These are phyloP conservation scores for Venturia oleaginea DNA, from an alignment of 2,329 filamentous ascomycete species.

Conservation along the genomic window DNA sequence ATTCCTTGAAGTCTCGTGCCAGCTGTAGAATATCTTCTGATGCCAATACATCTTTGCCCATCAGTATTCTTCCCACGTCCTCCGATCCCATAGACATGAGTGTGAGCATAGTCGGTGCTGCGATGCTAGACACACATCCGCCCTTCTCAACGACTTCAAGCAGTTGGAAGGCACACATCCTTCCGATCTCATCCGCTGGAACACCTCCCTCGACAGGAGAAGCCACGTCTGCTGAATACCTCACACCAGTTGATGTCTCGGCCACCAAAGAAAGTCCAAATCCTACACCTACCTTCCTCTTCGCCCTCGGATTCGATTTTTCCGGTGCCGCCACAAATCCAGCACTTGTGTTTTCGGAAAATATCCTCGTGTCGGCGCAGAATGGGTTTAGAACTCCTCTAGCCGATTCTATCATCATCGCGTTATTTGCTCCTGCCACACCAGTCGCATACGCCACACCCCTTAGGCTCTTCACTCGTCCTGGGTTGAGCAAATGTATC, in stretches of 20 bases:
- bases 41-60: conserved; percentile 74
- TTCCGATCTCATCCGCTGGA: conserved; percentile 84
- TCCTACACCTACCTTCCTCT: conserved; percentile 64
- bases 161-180: conserved; percentile 78
- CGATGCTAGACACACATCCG: conserved; percentile 67
- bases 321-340: conserved; percentile 59
- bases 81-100: conserved; percentile 98
- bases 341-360: conserved; percentile 55
- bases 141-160: conserved; percentile 74
- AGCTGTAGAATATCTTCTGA: conserved; percentile 72
- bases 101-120: conserved; percentile 65
- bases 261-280: conserved; percentile 88
- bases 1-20: conserved; percentile 76
- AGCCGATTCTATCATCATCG: conserved; percentile 86
- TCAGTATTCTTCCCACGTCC: conserved; percentile 77
- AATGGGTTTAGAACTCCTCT: conserved; percentile 80
- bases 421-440: conserved; percentile 86
- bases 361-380: conserved; percentile 83
- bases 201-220: conserved; percentile 68
- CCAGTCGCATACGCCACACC: conserved; percentile 92
- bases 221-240: conserved; percentile 80
- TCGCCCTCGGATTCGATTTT: conserved; percentile 46
- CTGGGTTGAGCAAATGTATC: conserved; percentile 74
- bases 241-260: conserved; percentile 75
- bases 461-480: conserved; percentile 76